Evolutionary conservation across 306 rosid genomes (phyloP), one percentile per base, ranked within the genome.

Genomic region (Biancaea sappan): DNA sequence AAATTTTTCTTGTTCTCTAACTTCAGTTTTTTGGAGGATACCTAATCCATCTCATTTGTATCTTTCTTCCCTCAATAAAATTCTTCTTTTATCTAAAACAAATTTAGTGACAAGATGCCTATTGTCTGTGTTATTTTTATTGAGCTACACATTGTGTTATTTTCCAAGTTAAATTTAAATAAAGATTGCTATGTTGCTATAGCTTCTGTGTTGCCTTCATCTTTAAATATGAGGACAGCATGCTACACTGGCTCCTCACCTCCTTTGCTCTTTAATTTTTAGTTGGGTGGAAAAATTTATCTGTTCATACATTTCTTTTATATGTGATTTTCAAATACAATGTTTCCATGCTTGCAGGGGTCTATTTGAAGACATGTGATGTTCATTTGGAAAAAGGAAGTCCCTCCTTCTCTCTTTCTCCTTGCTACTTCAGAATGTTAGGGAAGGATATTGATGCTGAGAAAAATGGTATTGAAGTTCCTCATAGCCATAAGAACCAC

Each of bases 371-470:
- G 85, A 86, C 82, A 69, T 82, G 84, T 59, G 68, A 81, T 72
- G 38, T 79, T 79, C 67, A 56, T 79, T 65, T 81, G 84, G 84
- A 84, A 80, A 86, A 78, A 56, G 82, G 48, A 44, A 78, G 80
- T 76, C 92, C 96, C 65, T 77, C 83, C 16, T 57, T 80, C 71
- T 88, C 91, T 32, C 85, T 94, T 69, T 85, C 76, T 84, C 98
- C 92, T 62, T 94, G 96, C 73, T 88, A 81, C 77, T 89, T 91
- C 77, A 88, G 86, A 81, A 70, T 71, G 66, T 48, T 28, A 43
- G 81, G 78, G 73, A 84, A 84, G 75, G 84, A 86, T 51, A 83
- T 56, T 60, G 50, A 70, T 80, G 57, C n/a, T 29, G 91, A 88
- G 71, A 89, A 87, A 72, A 86, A 84, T 86, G 90, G 84, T 72